Conservation (phyloP, 148 eudicot species). For the Amaranthus cruentus region DNA sequence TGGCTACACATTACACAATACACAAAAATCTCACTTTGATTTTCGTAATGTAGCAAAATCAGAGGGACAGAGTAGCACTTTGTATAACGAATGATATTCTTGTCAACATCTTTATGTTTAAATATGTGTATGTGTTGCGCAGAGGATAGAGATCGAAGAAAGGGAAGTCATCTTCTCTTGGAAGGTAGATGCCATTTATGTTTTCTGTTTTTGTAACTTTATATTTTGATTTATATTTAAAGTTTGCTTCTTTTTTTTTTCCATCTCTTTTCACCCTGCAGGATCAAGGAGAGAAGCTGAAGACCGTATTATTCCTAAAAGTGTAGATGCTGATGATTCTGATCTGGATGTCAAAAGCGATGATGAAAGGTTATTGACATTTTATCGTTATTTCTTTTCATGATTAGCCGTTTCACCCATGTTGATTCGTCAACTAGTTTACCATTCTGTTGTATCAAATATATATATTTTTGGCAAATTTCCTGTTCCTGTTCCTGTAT, state of each 20-base stretch:
- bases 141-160: conserved; percentile 89
- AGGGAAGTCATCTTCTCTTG: conserved; percentile 66
- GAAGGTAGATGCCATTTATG: conserved; percentile 53
- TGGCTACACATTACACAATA: too few species aligned
- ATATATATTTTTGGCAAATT: too few species aligned
- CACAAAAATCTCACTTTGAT: too few species aligned
- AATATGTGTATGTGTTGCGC: conserved; percentile 26
- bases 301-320: conserved; percentile 63
- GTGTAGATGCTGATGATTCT: conserved; percentile 90
- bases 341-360: conserved; percentile 74
- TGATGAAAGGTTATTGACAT: conserved; percentile 57
- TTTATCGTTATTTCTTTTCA: neutral
- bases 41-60: too few species aligned
- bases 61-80: neutral
- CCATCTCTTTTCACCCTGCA: conserved; percentile 17
- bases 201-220: neutral
- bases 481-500: too few species aligned
- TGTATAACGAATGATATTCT: neutral
- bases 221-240: neutral
- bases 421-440: neutral
- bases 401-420: neutral
- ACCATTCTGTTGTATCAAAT: neutral
- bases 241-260: neutral
- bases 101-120: neutral
- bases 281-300: conserved; percentile 76